Base-by-base conservation (phyloP, 371 early-diverging fungal species). In the Apophysomyces trapeziformis region DNA sequence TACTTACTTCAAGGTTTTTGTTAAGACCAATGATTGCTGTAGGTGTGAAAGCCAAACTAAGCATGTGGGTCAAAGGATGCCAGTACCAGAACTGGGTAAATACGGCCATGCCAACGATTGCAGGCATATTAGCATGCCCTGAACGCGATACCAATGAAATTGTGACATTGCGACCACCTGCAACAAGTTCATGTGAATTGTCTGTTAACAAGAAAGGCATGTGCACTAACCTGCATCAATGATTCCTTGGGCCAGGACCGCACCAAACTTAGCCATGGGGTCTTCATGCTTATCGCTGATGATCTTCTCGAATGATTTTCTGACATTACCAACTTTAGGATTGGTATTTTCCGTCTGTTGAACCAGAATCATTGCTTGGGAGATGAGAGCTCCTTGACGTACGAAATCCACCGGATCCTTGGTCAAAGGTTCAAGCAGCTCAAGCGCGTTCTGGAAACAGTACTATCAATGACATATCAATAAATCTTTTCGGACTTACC, bases 21-120 rank as follows among this genome's bases (percentile, higher is more conserved):
- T 96, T 95, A 56, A 99, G 85, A 32, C 95, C 98, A 80, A 99
- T 97, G 45, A 99, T 75, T 50, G 93, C 94, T 4, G 99, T 99
- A 8, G 99, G 98, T 16, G 91, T 91, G 71, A 99, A 96, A 7
- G 98, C 87, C 77, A 99, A 85, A 67, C 92, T 87, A 59, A 99
- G 75, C 79, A 99, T 96, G 77, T 96, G 97, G 46, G 95, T 92
- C 71, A 99, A 80, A 41, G 99, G 99, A 85, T 96, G 98, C 99
- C 99, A 99, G 88, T 96, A 97, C 99, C 99, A 99, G 82, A 95
- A 98, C 80, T 99, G 98, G 21, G 96, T 93, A 75, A 99, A 99
- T 41, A 99, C 83, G 7, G 96, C 93, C 86, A 95, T 95, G 46
- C 99, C 99, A 11, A 94, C 96, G 72, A 99, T 92, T 35, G 98